A percentile compares a stretch with the other conserved stretches of the same genome.
phyloP scores from a whole-genome alignment of 805 yeast genomes.

The Candida jianshihensis region DNA sequence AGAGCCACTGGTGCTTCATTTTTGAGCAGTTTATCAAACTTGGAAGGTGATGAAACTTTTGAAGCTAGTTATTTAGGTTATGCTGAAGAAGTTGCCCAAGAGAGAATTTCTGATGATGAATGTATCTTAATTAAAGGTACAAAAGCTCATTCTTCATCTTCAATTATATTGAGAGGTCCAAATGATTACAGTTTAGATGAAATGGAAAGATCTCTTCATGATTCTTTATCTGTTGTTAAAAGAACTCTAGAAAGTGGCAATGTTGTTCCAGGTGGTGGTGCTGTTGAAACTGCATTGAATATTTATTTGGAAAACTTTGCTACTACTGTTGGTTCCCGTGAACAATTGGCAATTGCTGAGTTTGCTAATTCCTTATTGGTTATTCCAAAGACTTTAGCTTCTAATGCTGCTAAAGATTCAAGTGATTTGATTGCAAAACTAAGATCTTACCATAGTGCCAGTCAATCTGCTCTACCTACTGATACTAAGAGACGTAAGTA shows the following conservation, averaged over 20 bases:
- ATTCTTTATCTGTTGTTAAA: slow-evolving; percentile 89
- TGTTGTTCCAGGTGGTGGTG: slow-evolving; percentile 99
- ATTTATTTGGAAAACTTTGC: slow-evolving; percentile 95
- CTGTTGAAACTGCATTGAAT: slow-evolving; percentile 93
- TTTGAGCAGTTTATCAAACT: slow-evolving; percentile 77
- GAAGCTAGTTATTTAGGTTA: slow-evolving; percentile 75
- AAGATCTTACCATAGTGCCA: slow-evolving; percentile 93
- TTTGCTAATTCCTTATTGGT: slow-evolving; percentile 85
- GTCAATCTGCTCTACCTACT: slow-evolving; percentile 79
- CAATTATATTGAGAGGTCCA: slow-evolving; percentile 91
- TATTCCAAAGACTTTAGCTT: slow-evolving; percentile 94
- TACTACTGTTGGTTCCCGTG: slow-evolving; percentile 94
- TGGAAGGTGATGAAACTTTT: slow-evolving; percentile 88
- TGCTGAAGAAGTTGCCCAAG: slow-evolving; percentile 91
- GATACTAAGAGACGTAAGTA: slow-evolving; percentile 81
- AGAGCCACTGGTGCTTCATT: slow-evolving; percentile 97
- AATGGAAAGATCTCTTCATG: slow-evolving; percentile 97
- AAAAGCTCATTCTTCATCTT: slow-evolving; percentile 89
- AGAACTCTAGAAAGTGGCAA: slow-evolving; percentile 90
- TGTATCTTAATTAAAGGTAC: slow-evolving; percentile 90
- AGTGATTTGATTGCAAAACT: slow-evolving; percentile 91
- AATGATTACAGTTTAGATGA: slow-evolving; percentile 94
- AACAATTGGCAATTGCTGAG: slow-evolving; percentile 96
- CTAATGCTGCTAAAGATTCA: slow-evolving; percentile 96
- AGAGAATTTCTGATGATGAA: slow-evolving; percentile 89